These are phyloP conservation scores for Curvularia verruculosa DNA, from an alignment of 2,329 filamentous ascomycete genomes.

Conservation along the genomic window DNA sequence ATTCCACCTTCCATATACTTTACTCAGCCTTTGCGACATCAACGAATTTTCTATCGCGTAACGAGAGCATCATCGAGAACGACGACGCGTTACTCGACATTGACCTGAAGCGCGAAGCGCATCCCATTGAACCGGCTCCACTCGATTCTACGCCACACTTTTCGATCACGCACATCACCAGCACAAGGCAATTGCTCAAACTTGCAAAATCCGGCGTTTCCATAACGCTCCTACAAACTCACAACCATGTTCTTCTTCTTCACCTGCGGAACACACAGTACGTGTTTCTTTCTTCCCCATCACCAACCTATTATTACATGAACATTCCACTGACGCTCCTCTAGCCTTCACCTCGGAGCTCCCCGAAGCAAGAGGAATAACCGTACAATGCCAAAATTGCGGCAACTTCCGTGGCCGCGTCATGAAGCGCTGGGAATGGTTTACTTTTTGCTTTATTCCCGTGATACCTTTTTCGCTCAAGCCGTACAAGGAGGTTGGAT, in stretches of 20 bases:
- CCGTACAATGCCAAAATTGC: slow-evolving; percentile 60
- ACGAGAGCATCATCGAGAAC: not conserved
- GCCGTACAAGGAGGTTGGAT: slow-evolving; percentile 67
- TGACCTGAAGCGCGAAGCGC: not conserved
- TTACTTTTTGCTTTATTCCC: slow-evolving; percentile 80
- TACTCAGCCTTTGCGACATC: not conserved
- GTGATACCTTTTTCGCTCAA: slow-evolving; percentile 71
- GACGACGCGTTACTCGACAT: not conserved
- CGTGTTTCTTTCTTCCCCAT: slow-evolving; percentile 14
- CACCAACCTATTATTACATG: not conserved
- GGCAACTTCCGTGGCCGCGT: slow-evolving; percentile 53
- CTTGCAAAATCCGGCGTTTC: not conserved
- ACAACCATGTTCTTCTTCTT: slow-evolving; percentile 56
- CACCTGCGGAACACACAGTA: slow-evolving; percentile 58
- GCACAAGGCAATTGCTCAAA: not conserved
- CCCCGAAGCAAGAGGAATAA: slow-evolving; percentile 57
- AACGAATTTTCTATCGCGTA: not conserved
- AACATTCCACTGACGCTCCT: not conserved
- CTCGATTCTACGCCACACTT: not conserved
- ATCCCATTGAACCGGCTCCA: not conserved
- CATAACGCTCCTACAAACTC: not conserved
- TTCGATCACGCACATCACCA: not conserved
- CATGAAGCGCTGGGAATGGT: slow-evolving; percentile 60
- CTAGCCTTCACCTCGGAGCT: slow-evolving; percentile 55
- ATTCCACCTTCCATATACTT: not conserved